These are phyloP conservation scores for Scheffersomyces insectosa DNA, from an alignment of 1,139 yeast genomes.

Conservation along the genomic window DNA sequence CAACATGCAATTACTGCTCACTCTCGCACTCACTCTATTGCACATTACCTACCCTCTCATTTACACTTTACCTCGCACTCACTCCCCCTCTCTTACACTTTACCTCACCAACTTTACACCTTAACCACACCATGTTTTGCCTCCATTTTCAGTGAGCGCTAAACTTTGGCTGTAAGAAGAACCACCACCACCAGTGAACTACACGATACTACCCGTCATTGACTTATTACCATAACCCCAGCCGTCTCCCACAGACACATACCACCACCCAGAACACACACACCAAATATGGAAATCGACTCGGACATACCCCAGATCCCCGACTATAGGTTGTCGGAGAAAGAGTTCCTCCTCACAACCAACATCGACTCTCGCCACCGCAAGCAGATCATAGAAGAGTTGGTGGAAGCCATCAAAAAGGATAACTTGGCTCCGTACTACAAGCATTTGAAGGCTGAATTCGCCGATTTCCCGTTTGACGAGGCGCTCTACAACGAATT, in stretches of 20 bases:
- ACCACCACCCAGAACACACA: no score
- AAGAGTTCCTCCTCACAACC: slow-evolving; percentile 62
- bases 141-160: background rate
- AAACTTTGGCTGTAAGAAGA: background rate
- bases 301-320: slow-evolving; percentile 68
- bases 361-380: slow-evolving; percentile 20
- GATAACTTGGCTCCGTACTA: slow-evolving; percentile 86
- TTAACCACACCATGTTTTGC: background rate
- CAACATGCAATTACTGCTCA: no score
- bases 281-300: slow-evolving; percentile 30
- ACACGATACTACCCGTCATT: no score
- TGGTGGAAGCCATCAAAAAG: slow-evolving; percentile 55
- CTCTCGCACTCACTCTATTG: no score
- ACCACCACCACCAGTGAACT: background rate
- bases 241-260: background rate
- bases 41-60: no score
- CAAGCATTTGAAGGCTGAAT: slow-evolving; percentile 60
- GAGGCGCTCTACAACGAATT: slow-evolving; percentile 53
- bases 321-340: slow-evolving; percentile 75
- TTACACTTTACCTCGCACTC: background rate
- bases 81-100: no score
- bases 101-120: background rate
- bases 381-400: slow-evolving; percentile 41
- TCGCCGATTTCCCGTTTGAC: slow-evolving; percentile 55
- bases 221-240: background rate